A percentile compares a stretch with the other conserved stretches of the same genome.
phyloP scores from a whole-genome alignment of 2,329 filamentous ascomycete genomes.

The Ophiocordyceps camponoti-rufipedis region DNA sequence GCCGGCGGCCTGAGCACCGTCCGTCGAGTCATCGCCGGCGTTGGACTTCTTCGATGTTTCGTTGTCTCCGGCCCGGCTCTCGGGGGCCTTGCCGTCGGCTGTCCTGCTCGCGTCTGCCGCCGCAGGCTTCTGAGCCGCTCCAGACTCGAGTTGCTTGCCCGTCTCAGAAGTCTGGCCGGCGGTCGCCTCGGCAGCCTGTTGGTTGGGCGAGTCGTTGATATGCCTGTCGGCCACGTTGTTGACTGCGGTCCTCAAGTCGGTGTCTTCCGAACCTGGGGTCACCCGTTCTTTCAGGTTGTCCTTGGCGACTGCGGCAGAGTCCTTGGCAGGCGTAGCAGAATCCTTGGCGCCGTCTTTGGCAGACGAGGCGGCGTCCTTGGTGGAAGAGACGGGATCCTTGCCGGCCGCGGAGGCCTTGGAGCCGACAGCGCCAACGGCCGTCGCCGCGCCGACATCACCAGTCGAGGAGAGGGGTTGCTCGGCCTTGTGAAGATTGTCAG shows the following conservation, averaged over 20 bases:
- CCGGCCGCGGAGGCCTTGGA: conserved; percentile 13
- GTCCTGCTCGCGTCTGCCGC: neutral
- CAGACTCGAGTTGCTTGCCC: neutral
- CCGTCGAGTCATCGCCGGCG: conserved; percentile 1
- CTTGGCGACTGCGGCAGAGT: neutral
- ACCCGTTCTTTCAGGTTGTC: neutral
- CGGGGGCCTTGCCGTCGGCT: neutral
- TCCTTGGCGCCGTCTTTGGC: no score
- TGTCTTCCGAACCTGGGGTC: neutral
- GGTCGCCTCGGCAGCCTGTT: conserved; percentile 13
- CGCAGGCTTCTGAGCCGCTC: neutral
- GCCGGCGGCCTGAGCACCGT: conserved; percentile 2
- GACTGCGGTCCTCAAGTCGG: conserved; percentile 7
- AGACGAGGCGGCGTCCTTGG: no score
- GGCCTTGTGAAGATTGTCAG: no score
- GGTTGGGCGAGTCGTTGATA: conserved; percentile 35
- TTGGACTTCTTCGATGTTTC: conserved; percentile 1
- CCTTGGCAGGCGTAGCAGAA: no score
- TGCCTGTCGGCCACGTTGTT: conserved; percentile 21
- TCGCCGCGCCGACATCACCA: conserved; percentile 18
- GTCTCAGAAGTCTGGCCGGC: conserved; percentile 14
- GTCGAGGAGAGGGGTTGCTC: no score
- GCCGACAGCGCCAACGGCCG: conserved; percentile 17
- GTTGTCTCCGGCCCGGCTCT: neutral
- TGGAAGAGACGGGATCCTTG: conserved; percentile 11